Percentiles rank a stretch among this genome's conserved stretches.
Conservation (phyloP, 2,329 filamentous ascomycete species). For the Trichoderma breve region DNA sequence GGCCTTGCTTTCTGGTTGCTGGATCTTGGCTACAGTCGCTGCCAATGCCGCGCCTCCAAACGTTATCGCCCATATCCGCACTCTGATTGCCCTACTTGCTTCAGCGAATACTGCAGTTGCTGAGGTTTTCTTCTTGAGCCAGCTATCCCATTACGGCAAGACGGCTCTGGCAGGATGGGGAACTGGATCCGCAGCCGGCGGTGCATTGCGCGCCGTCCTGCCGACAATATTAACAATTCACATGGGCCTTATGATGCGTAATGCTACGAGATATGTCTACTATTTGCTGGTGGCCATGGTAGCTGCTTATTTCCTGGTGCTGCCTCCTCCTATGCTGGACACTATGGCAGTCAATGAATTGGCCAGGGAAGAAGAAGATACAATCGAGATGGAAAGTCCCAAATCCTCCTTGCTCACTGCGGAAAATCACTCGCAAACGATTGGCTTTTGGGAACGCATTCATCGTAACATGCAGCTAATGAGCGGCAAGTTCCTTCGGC, state of each 20-base stretch:
- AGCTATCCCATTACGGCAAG: slow-evolving; percentile 31
- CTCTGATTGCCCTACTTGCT: slow-evolving; percentile 31
- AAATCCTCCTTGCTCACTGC: neutral
- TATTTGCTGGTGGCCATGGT: neutral
- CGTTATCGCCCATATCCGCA: slow-evolving; percentile 31
- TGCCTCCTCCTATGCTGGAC: neutral
- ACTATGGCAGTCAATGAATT: neutral
- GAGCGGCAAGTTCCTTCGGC: neutral
- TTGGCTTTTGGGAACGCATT: neutral
- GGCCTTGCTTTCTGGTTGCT: slow-evolving; percentile 29
- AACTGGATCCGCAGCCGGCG: slow-evolving; percentile 33
- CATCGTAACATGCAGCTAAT: neutral
- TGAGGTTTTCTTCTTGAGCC: slow-evolving; percentile 35
- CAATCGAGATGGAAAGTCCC: neutral
- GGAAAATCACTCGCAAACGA: neutral
- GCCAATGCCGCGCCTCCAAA: slow-evolving; percentile 29
- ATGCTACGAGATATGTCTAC: neutral
- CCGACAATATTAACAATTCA: neutral
- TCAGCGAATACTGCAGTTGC: slow-evolving; percentile 31
- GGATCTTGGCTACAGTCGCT: slow-evolving; percentile 21
- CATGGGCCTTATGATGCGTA: neutral
- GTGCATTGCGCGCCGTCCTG: slow-evolving; percentile 19
- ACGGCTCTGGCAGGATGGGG: slow-evolving; percentile 38
- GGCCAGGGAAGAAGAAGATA: neutral
- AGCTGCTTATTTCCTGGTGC: neutral